A percentile compares a stretch with the other conserved stretches of the same genome.
These are phyloP conservation scores for Dendrocalamus latiflorus DNA, from an alignment of 202 grass and related monocot genomes.

Conservation along the genomic window DNA sequence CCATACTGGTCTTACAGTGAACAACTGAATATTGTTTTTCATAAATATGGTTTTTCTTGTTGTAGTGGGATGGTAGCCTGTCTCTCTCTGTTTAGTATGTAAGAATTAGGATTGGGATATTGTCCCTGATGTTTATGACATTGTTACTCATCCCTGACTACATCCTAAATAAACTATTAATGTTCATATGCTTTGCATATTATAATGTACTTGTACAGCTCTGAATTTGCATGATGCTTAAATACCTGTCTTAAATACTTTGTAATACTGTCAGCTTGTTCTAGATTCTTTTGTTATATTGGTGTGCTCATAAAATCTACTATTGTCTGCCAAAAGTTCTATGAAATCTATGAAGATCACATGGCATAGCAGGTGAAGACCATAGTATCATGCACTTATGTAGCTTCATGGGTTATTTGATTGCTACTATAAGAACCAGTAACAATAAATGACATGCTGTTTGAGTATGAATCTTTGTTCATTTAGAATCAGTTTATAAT, in stretches of 20 bases:
- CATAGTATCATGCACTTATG: not conserved
- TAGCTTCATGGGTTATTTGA: not conserved
- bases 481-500: constrained; percentile 4
- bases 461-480: not conserved
- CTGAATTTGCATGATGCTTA: not conserved
- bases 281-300: not conserved
- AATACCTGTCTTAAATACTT: not conserved
- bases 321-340: not conserved
- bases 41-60: not conserved
- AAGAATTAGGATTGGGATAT: constrained; percentile 1
- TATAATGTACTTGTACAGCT: not conserved
- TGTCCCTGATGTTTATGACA: not conserved
- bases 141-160: not conserved
- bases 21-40: not conserved
- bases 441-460: not conserved
- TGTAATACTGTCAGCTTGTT: not conserved
- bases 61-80: not conserved
- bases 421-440: not conserved
- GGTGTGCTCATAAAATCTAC: not conserved
- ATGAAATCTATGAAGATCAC: not conserved
- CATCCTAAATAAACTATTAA: not conserved
- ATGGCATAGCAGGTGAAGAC: not conserved
- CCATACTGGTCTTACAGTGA: not conserved
- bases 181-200: not conserved
- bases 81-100: not conserved